Conservation (phyloP, 495 filamentous ascomycete species). For the Tuber calosporum region DNA sequence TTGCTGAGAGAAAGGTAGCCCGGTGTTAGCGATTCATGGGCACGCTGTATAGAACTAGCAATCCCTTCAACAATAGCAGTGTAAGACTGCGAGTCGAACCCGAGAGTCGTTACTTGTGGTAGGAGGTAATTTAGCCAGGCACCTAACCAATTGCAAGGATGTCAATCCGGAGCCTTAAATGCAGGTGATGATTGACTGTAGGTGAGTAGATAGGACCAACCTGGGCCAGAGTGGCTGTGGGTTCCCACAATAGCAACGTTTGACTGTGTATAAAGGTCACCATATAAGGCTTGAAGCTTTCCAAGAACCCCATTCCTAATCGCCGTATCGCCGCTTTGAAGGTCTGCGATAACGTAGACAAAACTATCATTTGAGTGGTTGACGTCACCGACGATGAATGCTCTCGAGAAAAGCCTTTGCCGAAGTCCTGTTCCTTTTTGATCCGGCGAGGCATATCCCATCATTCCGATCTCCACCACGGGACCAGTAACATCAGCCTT, state of each 20-base stretch:
- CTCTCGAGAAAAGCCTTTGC: conserved; percentile 80
- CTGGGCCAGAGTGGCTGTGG: conserved; percentile 87
- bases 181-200: neutral
- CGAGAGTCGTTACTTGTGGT: conserved; percentile 84
- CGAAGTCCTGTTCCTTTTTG: conserved; percentile 83
- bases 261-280: conserved; percentile 65
- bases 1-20: conserved; percentile 68
- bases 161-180: neutral
- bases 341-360: conserved; percentile 82
- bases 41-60: conserved; percentile 68
- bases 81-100: conserved; percentile 85
- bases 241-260: conserved; percentile 91
- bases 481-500: conserved; percentile 94
- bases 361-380: conserved; percentile 63
- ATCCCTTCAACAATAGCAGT: conserved; percentile 84
- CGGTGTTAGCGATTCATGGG: conserved; percentile 65
- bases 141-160: conserved; percentile 32
- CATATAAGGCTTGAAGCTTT: conserved; percentile 63
- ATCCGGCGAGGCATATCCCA: conserved; percentile 84
- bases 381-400: conserved; percentile 76
- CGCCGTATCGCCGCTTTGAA: conserved; percentile 84
- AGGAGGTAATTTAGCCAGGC: conserved; percentile 96
- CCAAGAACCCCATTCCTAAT: conserved; percentile 77
- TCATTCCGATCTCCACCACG: conserved; percentile 46
- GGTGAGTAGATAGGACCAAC: conserved; percentile 15